These are phyloP conservation scores for Moesziomyces sp. DNA, from an alignment of 1,284 basidiomycete genomes.

Conservation along the genomic window DNA sequence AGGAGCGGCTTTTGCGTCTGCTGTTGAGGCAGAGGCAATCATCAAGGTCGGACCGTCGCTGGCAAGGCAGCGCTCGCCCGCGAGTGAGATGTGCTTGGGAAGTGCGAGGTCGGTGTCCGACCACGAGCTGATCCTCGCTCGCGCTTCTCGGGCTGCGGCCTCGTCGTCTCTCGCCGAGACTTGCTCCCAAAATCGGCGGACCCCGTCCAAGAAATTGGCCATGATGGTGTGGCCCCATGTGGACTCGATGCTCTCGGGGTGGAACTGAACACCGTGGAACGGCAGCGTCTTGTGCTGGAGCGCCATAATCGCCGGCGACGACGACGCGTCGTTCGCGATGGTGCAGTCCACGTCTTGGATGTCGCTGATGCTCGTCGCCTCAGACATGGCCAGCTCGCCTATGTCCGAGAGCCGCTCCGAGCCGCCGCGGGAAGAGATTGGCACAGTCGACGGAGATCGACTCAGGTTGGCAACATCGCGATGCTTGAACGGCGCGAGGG, in stretches of 20 bases:
- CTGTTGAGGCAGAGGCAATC: neutral
- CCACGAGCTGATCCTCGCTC: constrained; percentile 17
- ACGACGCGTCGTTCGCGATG: neutral
- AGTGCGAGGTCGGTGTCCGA: constrained; percentile 6
- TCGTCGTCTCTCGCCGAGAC: neutral
- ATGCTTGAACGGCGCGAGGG: constrained; percentile 19
- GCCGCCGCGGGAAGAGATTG: constrained; percentile 23
- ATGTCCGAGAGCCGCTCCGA: constrained; percentile 31
- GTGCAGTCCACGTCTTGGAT: constrained; percentile 4
- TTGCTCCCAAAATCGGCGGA: constrained; percentile 45
- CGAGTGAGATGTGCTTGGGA: constrained; percentile 20
- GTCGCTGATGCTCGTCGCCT: constrained; percentile 25
- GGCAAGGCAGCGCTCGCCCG: constrained; percentile 34
- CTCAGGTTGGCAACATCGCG: constrained; percentile 29
- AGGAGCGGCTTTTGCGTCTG: neutral
- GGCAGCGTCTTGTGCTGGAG: constrained; percentile 68
- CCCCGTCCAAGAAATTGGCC: constrained; percentile 56
- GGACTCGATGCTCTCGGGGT: constrained; percentile 74
- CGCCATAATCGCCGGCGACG: constrained; percentile 52
- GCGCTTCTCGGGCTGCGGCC: constrained; percentile 9
- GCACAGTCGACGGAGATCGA: constrained; percentile 31
- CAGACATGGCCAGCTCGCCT: constrained; percentile 20
- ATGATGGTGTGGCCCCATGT: constrained; percentile 48
- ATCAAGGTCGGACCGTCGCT: neutral
- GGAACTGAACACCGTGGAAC: constrained; percentile 95